These are phyloP conservation scores for Boletales sp. DNA, from an alignment of 768 basidiomycete genomes.

Conservation along the genomic window DNA sequence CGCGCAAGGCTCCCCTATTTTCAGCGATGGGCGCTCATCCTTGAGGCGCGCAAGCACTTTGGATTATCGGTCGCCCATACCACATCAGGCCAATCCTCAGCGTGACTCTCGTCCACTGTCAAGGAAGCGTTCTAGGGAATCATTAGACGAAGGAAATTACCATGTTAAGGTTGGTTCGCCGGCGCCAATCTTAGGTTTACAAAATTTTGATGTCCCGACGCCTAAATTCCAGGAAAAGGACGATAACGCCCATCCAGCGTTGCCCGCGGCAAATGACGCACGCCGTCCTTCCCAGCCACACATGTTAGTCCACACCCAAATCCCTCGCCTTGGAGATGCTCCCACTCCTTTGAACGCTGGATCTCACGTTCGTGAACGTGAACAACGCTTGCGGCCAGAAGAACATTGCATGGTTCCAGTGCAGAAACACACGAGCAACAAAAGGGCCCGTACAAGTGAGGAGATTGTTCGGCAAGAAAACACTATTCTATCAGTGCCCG, in stretches of 20 bases:
- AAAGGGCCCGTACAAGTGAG: constrained; percentile 26
- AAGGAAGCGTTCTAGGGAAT: constrained; percentile 32
- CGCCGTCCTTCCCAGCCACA: constrained; percentile 21
- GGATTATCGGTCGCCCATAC: constrained; percentile 14
- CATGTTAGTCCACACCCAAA: constrained; percentile 17
- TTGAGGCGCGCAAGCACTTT: constrained; percentile 15
- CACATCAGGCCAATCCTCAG: constrained; percentile 15
- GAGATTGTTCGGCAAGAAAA: constrained; percentile 29
- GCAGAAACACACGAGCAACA: constrained; percentile 23
- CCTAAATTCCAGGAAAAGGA: constrained; percentile 29
- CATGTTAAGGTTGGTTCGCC: constrained; percentile 28
- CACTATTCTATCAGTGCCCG: constrained; percentile 16
- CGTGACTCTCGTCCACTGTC: constrained; percentile 22
- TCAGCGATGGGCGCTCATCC: constrained; percentile 20
- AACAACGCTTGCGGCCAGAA: constrained; percentile 22
- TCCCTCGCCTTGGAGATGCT: constrained; percentile 10
- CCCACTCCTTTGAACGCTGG: constrained; percentile 8
- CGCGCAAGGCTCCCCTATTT: constrained; percentile 30
- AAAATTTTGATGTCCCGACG: constrained; percentile 19
- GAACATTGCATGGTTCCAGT: constrained; percentile 18
- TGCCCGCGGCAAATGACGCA: constrained; percentile 20
- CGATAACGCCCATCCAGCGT: constrained; percentile 15
- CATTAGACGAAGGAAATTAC: constrained; percentile 24
- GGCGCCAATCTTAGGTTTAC: constrained; percentile 28
- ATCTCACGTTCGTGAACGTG: constrained; percentile 19